Evolutionary conservation across 2,329 filamentous ascomycete genomes (phyloP).

Genomic region (Pseudocercospora pini-densiflorae): DNA sequence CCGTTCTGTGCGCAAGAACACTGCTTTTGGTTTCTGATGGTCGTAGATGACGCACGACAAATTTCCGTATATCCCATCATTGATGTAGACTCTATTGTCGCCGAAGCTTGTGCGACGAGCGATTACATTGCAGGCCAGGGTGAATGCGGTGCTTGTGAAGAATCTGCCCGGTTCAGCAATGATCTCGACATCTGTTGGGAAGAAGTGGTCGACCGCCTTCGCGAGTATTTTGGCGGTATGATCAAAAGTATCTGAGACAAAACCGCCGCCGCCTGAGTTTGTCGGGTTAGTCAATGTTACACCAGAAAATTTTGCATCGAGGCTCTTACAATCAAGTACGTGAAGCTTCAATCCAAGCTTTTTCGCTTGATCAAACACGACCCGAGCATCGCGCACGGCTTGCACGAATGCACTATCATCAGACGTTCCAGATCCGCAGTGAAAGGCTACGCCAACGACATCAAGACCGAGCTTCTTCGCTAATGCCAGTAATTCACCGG

Average conservation of each 20-base stretch:
- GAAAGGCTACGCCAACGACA: slow-evolving; percentile 95
- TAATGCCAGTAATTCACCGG: slow-evolving; percentile 74
- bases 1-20: slow-evolving; percentile 61
- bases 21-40: slow-evolving; percentile 87
- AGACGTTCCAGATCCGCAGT: slow-evolving; percentile 94
- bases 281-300: too few species aligned
- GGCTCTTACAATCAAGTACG: slow-evolving; percentile 74
- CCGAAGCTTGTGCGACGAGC: slow-evolving; percentile 87
- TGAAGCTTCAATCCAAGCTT: slow-evolving; percentile 78
- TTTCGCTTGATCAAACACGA: slow-evolving; percentile 84
- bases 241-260: slow-evolving; percentile 89
- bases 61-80: slow-evolving; percentile 97
- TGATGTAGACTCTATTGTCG: slow-evolving; percentile 96
- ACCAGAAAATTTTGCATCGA: background rate
- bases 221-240: slow-evolving; percentile 82
- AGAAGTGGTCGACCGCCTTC: slow-evolving; percentile 81
- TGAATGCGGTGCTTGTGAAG: slow-evolving; percentile 93
- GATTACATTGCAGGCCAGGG: slow-evolving; percentile 93
- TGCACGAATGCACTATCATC: slow-evolving; percentile 88
- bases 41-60: slow-evolving; percentile 99
- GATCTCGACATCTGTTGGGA: slow-evolving; percentile 80
- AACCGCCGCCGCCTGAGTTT: slow-evolving; percentile 71
- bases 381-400: slow-evolving; percentile 85
- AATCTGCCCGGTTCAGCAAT: slow-evolving; percentile 97
- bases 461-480: slow-evolving; percentile 84